phyloP scores from a whole-genome alignment of 352 stramenopile genomes.

The Phytophthora boehmeriae region DNA sequence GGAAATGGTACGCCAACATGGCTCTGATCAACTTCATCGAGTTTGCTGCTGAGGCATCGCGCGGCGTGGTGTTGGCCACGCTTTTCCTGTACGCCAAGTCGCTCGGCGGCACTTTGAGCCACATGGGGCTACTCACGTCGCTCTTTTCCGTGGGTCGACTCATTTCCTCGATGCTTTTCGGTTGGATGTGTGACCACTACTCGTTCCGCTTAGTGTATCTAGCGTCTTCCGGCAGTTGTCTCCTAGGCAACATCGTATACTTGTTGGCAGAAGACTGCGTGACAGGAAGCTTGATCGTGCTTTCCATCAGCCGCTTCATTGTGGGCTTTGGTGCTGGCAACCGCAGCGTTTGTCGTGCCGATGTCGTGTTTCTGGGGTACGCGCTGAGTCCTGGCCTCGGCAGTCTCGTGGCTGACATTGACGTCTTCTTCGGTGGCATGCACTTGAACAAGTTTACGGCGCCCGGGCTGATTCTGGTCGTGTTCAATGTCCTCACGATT shows the following conservation, averaged over 20 bases:
- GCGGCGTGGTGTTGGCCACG: slow-evolving; percentile 77
- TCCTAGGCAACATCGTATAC: slow-evolving; percentile 79
- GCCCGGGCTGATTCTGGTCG: slow-evolving; percentile 63
- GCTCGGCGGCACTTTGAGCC: slow-evolving; percentile 72
- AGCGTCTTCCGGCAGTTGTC: slow-evolving; percentile 70
- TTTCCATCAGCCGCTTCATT: slow-evolving; percentile 70
- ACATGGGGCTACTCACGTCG: slow-evolving; percentile 83
- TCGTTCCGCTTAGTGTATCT: slow-evolving; percentile 84
- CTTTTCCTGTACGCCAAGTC: slow-evolving; percentile 88
- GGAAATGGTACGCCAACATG: slow-evolving; percentile 83
- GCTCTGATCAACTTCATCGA: slow-evolving; percentile 86
- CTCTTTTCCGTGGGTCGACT: slow-evolving; percentile 82
- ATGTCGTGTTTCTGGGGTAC: slow-evolving; percentile 83
- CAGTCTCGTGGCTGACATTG: slow-evolving; percentile 64
- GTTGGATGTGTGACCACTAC: slow-evolving; percentile 86
- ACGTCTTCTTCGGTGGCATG: slow-evolving; percentile 60
- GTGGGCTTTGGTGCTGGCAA: slow-evolving; percentile 83
- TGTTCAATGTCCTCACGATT: slow-evolving; percentile 71
- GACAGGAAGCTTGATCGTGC: slow-evolving; percentile 49
- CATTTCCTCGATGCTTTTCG: slow-evolving; percentile 82
- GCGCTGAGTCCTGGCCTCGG: slow-evolving; percentile 74
- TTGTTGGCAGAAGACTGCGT: slow-evolving; percentile 68
- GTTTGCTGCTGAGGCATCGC: slow-evolving; percentile 80
- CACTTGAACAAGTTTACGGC: slow-evolving; percentile 83
- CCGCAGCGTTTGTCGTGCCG: slow-evolving; percentile 75